Evolutionary conservation across 225 moss, liverwort and hornwort genomes (phyloP), one percentile per base, ranked within the genome.

Genomic region (Neckera pumila): DNA sequence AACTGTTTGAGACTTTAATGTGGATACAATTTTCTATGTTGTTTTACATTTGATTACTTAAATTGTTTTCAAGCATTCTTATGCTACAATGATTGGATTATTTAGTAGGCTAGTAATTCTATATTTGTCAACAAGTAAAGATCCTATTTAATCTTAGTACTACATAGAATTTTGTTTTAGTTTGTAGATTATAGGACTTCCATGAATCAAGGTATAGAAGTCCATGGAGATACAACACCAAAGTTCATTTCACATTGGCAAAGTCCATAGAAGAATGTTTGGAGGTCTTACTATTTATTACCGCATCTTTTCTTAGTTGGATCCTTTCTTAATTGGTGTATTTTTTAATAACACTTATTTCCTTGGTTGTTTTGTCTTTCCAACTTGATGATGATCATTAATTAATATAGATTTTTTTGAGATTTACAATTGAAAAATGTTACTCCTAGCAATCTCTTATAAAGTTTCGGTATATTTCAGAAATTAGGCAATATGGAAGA

Each of bases 61-160:
- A 74, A 45, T 30, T 12, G 49, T 45, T 34, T 49, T 33, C 47
- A 20, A 76, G 15, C 9, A 34, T 21, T 33, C 34, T 13, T 76
- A 12, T 13, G 12, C 14, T 20, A 76, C 14, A 51, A 49, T 51
- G 19, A 51, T 31, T 33, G 17, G 31, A 49, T 31, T 51, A 13
- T 21, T 33, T 21, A 49, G 21, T 76, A 2, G 12, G 13, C 14
- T 7, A 17, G 4, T 0, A 40, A 0, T 14, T 5, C 14, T 3
- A 25, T 40, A 40, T 3, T 42, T 40, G 27, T 72, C 26, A 72
- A 43, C 6, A 27, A 42, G 1, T 43, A 47, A 42, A 19, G 19
- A 75, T 11, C 31, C 12, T 31, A 75, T 47, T 49, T 3, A 31
- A 43, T 72, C 1, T 6, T 16, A 2, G n/a, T n/a, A n/a, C n/a